phyloP scores from a whole-genome alignment of 805 yeast genomes.

The Yarrowia sp. region DNA sequence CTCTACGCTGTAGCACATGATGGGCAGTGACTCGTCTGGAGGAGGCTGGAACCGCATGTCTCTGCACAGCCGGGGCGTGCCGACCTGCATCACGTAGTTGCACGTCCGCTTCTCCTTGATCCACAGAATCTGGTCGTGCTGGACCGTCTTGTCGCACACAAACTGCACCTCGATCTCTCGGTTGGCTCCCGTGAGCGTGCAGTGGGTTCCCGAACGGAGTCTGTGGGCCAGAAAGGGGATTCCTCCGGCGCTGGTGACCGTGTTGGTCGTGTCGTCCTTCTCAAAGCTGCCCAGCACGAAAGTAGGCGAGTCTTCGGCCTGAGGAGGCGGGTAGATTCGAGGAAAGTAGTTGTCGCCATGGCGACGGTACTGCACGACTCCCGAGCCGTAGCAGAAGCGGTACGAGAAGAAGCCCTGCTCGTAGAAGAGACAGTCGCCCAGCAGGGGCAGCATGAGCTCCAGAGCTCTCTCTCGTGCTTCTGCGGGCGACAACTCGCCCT shows the following conservation, averaged over 20 bases:
- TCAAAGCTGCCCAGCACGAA: conserved; percentile 38
- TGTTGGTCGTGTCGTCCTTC: conserved; percentile 8
- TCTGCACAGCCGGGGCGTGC: conserved; percentile 51
- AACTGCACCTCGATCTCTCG: conserved; percentile 57
- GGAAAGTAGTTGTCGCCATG: conserved; percentile 18
- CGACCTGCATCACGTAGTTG: conserved; percentile 52
- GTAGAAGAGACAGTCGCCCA: conserved; percentile 35
- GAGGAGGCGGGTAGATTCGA: conserved; percentile 28
- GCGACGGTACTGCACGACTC: conserved; percentile 50
- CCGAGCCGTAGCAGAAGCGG: conserved; percentile 50
- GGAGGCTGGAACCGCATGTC: conserved; percentile 40
- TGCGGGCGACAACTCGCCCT: background rate
- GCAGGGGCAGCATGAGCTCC: conserved; percentile 29
- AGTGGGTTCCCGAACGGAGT: conserved; percentile 53
- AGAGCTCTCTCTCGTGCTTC: conserved; percentile 27
- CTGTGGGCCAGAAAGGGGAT: conserved; percentile 39
- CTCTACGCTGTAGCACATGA: conserved; percentile 21
- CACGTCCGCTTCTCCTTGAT: conserved; percentile 57
- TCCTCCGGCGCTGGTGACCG: conserved; percentile 32
- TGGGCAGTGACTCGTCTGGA: conserved; percentile 33
- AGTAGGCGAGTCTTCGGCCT: conserved; percentile 34
- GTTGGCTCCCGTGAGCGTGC: conserved; percentile 56
- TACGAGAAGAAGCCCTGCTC: conserved; percentile 54
- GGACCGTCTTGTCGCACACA: conserved; percentile 48
- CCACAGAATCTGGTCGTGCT: conserved; percentile 39